Evolutionary conservation across 2,329 filamentous ascomycete genomes (phyloP), one percentile per base, ranked within the genome.

Genomic region (Talaromyces sp.): DNA sequence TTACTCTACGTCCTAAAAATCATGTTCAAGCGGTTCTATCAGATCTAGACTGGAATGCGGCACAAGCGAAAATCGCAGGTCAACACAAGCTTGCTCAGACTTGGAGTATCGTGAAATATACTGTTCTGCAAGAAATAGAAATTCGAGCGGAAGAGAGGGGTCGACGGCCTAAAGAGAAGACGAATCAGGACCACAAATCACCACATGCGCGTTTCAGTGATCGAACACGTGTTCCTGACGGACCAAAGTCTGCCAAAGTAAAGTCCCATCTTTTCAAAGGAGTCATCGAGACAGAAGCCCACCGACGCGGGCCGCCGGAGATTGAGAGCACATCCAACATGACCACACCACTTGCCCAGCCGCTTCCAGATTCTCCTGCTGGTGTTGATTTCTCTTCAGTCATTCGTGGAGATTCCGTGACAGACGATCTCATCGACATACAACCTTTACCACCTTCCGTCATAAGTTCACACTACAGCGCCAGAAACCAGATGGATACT

Each of bases 31-130:
- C 70, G 9, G 68, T 83, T 48, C 67, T 78, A 22, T 76, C 79
- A 10, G 78, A 79, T 6, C 82, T 87, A 59, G 78, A 83, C 62
- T 78, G 82, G 39, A 88, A 88, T 73, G 83, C 83, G 5, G 76
- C 80, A 54, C 79, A 83, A 68, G 84, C 84, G 31, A 79, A 85
- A 67, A 75, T 79, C 64, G 79, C 81, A 39, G 80, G 81, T 45
- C 75, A 82, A 67, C 77, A 82, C 68, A 79, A 82, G 62, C 75
- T 85, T 54, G 83, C 86, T 37, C 83, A 87, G 67, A 85, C 84
- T 22, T 89, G 86, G 86, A 82, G 81, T 62, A 81, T 88, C 24
- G 73, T 87, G 39, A 83, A 82, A 62, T 78, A 80, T 63, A 79
- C 82, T 31, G 77, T 86, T 62, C 71, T 81, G 2, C 79, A 82